Percentiles rank a stretch among this genome's conserved stretches.
phyloP scores from a whole-genome alignment of 2,329 filamentous ascomycete genomes.

The Aspergillus sp. region DNA sequence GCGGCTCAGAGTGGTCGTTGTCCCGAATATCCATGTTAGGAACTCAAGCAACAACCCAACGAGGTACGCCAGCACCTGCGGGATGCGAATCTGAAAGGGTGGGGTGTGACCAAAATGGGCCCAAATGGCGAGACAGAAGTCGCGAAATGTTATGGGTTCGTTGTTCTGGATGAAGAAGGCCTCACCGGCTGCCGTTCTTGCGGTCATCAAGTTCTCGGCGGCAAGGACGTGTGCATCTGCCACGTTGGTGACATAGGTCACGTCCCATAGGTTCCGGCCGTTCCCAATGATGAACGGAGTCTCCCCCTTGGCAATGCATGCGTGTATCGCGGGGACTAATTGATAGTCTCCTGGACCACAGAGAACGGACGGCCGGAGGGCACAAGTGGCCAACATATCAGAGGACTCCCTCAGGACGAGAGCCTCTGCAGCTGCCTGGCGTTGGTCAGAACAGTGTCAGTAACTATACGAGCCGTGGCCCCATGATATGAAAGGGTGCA shows the following conservation, averaged over 20 bases:
- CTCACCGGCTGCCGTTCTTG: constrained; percentile 41
- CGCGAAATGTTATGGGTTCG: constrained; percentile 43
- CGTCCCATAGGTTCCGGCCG: constrained; percentile 43
- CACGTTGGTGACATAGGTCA: constrained; percentile 43
- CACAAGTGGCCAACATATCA: constrained; percentile 35
- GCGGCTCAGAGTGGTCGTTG: constrained; percentile 47
- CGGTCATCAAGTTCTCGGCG: constrained; percentile 40
- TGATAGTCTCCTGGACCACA: constrained; percentile 44
- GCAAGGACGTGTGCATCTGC: constrained; percentile 47
- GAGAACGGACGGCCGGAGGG: constrained; percentile 43
- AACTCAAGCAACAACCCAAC: constrained; percentile 47
- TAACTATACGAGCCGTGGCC: background rate
- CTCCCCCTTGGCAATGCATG: constrained; percentile 43
- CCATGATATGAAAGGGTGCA: background rate
- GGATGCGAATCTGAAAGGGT: constrained; percentile 47
- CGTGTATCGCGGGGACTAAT: constrained; percentile 42
- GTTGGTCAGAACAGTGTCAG: constrained; percentile 13
- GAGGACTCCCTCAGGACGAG: constrained; percentile 39
- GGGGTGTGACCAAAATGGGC: constrained; percentile 50
- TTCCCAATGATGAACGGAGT: constrained; percentile 42
- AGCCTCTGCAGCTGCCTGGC: constrained; percentile 40
- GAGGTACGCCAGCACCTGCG: constrained; percentile 47
- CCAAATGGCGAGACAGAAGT: constrained; percentile 46
- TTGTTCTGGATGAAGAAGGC: constrained; percentile 48
- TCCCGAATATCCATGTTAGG: constrained; percentile 47